phyloP scores from a whole-genome alignment of 371 early-diverging fungal species.

The Apophysomyces ossiformis region DNA sequence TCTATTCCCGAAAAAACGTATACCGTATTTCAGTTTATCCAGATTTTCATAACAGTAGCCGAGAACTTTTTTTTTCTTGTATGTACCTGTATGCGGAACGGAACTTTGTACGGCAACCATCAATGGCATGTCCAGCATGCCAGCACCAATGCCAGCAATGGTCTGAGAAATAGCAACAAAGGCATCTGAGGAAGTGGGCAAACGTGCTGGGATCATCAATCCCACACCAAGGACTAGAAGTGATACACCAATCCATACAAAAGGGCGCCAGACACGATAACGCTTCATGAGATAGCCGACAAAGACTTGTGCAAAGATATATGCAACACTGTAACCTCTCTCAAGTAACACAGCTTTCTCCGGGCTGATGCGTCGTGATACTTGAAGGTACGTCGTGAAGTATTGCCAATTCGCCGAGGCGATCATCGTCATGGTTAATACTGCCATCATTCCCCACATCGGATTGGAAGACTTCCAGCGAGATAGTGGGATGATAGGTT shows the following conservation, averaged over 20 bases:
- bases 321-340: constrained; percentile 43
- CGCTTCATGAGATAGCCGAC: constrained; percentile 43
- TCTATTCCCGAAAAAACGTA: constrained; percentile 19
- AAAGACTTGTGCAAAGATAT: constrained; percentile 31
- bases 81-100: constrained; percentile 38
- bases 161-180: constrained; percentile 43
- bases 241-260: constrained; percentile 66
- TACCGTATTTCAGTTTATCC: neutral
- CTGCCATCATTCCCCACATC: constrained; percentile 44
- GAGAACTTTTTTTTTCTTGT: neutral
- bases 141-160: constrained; percentile 46
- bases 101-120: constrained; percentile 45
- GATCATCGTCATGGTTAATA: constrained; percentile 45
- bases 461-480: constrained; percentile 50
- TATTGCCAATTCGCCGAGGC: constrained; percentile 46
- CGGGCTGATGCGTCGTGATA: constrained; percentile 40
- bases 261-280: constrained; percentile 46
- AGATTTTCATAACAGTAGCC: neutral
- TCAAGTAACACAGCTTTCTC: constrained; percentile 31
- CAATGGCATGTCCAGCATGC: constrained; percentile 35
- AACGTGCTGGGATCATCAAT: constrained; percentile 52
- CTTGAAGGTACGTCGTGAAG: constrained; percentile 48
- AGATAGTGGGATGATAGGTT: constrained; percentile 51
- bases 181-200: constrained; percentile 30
- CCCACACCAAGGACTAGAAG: constrained; percentile 47